Conservation (phyloP, 495 filamentous ascomycete species). For the Echria macrotheca region DNA sequence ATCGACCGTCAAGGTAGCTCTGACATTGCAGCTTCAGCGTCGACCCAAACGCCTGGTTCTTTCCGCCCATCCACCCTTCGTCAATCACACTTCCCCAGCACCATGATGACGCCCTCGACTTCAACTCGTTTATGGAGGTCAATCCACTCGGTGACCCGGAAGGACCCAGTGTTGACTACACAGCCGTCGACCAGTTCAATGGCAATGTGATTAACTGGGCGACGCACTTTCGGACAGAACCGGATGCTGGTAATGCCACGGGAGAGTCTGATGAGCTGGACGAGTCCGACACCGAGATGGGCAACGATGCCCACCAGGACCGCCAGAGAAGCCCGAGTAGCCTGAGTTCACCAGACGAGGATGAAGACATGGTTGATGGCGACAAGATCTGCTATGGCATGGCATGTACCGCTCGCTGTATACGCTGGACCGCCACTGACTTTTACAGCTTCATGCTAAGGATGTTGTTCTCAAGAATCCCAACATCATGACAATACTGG, state of each 20-base stretch:
- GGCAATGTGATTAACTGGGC: no score
- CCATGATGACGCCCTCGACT: not conserved
- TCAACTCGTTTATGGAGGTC: not conserved
- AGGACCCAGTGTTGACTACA: not conserved
- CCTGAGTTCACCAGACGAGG: no score
- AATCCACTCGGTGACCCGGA: not conserved
- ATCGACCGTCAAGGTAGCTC: no score
- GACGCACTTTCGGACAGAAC: no score
- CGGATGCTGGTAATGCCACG: no score
- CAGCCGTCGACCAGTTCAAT: not conserved
- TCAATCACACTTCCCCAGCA: not conserved
- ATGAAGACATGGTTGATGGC: not conserved
- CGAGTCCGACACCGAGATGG: conserved; percentile 7
- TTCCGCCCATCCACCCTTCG: no score
- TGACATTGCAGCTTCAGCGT: no score
- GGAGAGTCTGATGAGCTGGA: conserved; percentile 2
- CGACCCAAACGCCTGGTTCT: not conserved
- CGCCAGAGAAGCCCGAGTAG: not conserved
- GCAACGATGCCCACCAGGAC: not conserved
- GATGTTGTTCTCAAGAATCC: conserved; percentile 17
- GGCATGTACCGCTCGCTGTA: conserved; percentile 3
- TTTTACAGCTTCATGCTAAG: conserved; percentile 8
- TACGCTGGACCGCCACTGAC: not conserved
- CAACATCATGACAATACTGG: conserved; percentile 15
- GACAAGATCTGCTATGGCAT: conserved; percentile 25